Base-by-base conservation (phyloP, 208 protist species). In the Giardia duodenalis region DNA sequence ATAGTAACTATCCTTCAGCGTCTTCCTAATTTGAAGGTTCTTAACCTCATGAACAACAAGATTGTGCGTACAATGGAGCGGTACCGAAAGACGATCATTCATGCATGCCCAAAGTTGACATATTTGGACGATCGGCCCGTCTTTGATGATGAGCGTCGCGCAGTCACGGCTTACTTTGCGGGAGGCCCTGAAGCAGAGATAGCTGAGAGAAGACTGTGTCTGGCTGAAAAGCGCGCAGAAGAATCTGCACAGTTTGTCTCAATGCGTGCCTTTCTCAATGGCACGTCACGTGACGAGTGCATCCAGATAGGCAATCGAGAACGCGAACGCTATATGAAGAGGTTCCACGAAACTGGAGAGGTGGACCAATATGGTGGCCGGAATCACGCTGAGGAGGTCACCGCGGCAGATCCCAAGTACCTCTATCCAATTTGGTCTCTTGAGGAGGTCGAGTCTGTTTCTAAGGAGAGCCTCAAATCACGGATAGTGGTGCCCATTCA, bases 91-190 rank as follows among this genome's bases (percentile, higher is more conserved):
- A 93, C 76, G 0, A 47, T 96, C 22, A 96, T 98, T 1, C 92
- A 95, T 42, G 93, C 94, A 2, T 96, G 95, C 48, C 92, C 93
- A 44, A 30, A 47, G 1, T 95, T 98, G 0, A 93, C 96, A 46
- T 96, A 97, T 93, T 93, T 98, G 30, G 97, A 98, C 92, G 97
- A 97, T 46, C 94, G 96, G 0, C 96, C 96, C 1, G 96, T 98
- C 0, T 97, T 97, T 90, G 95, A 94, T 1, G 95, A 96, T 44
- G 97, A 98, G 93, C 96, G 97, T 0, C 95, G 96, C 0, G 93
- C 96, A 30, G 95, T 96, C 4, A 95, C 93, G 44, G 97, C 97
- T 67, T 98, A 96, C 96, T 94, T 94, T 0, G 88, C 67, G 0
- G 96, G 96, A 76, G 97, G 97, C n/a, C 94, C 95, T 10, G 94